Base-by-base conservation (phyloP, 164 flowering plant genomes). In the grape (Vitis vinifera) region DNA sequence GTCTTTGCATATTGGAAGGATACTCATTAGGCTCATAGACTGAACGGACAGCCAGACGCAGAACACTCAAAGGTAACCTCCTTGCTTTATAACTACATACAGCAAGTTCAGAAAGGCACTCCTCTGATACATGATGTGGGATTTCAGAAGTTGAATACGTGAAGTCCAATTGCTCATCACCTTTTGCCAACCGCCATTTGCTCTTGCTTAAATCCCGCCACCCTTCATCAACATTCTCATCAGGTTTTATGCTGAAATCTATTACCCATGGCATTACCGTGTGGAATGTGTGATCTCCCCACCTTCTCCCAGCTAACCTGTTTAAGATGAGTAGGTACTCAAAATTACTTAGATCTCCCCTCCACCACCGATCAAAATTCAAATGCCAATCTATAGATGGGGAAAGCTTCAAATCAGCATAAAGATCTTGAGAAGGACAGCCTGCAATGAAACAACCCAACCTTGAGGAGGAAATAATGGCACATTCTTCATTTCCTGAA, bases 21-120 rank as follows among this genome's bases (percentile, higher is more conserved):
- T 95, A 95, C 77, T 95, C 99, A 72, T 95, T 95, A 51, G 99
- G 99, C 82, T 95, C 99, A 78, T 95, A 95, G 53, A 93, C 97
- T 47, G 98, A 91, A 64, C 97, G 97, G 70, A 95, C 99, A 71
- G 98, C 94, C 73, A 68, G 74, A 27, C 97, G 88, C 63, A 95
- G 75, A 60, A 95, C 81, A 79, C 88, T 90, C 78, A 95, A 75
- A 63, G 99, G 99, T 65, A 95, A 72, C 80, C 98, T 85, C 78
- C 99, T 86, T 61, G 99, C 99, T 81, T 95, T 95, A 80, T 95
- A 95, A 81, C 99, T 95, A 86, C 99, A 95, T 58, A 95, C 99
- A 74, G 99, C 99, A 75, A 95, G 73, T 71, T 95, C 98, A 47
- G 99, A 93, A 49, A 95, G 94, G 75, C 99, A 95, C 71, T 95